Base-by-base conservation (phyloP, 768 basidiomycete species). In the Russula earlei region DNA sequence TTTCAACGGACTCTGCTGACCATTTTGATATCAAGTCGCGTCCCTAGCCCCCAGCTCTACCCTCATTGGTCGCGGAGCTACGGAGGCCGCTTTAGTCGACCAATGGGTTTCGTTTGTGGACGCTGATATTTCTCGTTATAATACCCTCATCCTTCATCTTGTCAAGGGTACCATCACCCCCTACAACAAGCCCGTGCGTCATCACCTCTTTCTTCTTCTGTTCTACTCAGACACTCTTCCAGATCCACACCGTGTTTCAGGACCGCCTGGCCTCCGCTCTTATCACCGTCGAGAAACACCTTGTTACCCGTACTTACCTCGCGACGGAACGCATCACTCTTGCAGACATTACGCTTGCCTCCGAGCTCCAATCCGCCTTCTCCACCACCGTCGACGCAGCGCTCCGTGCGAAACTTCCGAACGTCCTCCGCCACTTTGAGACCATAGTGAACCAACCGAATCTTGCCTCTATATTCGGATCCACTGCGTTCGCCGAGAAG, bases 241-340 rank as follows among this genome's bases (percentile, higher is more conserved):
- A 91, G 87, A 68, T 78, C 59, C 87, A 91, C 71, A 80, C 68
- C 47, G 47, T 59, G 44, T 67, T 81, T 54, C 63, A 71, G 15
- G 83, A 87, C 45, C 77, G 76, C 34, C 77, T 83, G 65, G 60
- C 70, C 40, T 76, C 79, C 44, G 71, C 80, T 19, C 75, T 96
- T 48, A 72, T 72, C 38, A 82, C 81, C 61, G 75, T 98, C 54
- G 81, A 99, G 62, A 69, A 72, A 33, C 79, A 88, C 74, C 82
- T 99, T 64, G 67, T 75, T 47, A 76, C 81, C 55, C 82, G 80
- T 67, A 99, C 95, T 44, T 98, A 83, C 80, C 80, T 98, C 65
- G 92, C 92, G 53, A 85, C 84, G 62, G 91, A 99, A 69, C 89
- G 95, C 66, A 87, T 98, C 77, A 91, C 92, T 59, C 78, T 95